Percentiles rank a stretch among this genome's conserved stretches.
phyloP scores from a whole-genome alignment of 192 early-diverging fungal species.

The Backusella sp. region DNA sequence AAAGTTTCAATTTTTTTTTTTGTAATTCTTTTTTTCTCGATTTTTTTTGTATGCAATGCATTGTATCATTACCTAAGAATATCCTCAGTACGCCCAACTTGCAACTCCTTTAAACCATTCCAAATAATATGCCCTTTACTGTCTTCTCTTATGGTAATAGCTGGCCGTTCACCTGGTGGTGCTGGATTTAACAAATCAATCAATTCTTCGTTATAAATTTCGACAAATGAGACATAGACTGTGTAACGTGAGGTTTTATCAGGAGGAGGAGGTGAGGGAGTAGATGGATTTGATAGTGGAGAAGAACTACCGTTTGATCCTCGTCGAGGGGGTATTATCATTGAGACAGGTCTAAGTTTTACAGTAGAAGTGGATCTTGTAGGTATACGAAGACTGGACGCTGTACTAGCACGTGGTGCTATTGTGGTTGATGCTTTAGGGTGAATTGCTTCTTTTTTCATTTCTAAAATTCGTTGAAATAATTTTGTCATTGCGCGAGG shows the following conservation, averaged over 20 bases:
- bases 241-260: constrained; percentile 29
- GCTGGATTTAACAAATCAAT: constrained; percentile 82
- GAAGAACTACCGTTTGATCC: constrained; percentile 3
- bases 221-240: constrained; percentile 84
- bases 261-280: background rate
- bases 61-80: constrained; percentile 56
- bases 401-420: background rate
- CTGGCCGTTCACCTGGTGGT: constrained; percentile 51
- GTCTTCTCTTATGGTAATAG: constrained; percentile 80
- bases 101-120: constrained; percentile 80
- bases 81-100: constrained; percentile 63
- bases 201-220: constrained; percentile 96
- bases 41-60: constrained; percentile 1
- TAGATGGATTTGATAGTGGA: background rate
- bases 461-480: constrained; percentile 37
- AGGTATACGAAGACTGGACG: constrained; percentile 7
- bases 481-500: constrained; percentile 65
- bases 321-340: constrained; percentile 7
- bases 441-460: constrained; percentile 7
- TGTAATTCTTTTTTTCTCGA: background rate
- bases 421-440: background rate
- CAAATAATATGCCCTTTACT: constrained; percentile 80
- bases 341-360: constrained; percentile 11
- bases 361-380: constrained; percentile 7
- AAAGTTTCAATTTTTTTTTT: background rate